Evolutionary conservation across 225 moss, liverwort and hornwort genomes (phyloP), one percentile per base, ranked within the genome.

Genomic region (Thuidium tamariscinum): DNA sequence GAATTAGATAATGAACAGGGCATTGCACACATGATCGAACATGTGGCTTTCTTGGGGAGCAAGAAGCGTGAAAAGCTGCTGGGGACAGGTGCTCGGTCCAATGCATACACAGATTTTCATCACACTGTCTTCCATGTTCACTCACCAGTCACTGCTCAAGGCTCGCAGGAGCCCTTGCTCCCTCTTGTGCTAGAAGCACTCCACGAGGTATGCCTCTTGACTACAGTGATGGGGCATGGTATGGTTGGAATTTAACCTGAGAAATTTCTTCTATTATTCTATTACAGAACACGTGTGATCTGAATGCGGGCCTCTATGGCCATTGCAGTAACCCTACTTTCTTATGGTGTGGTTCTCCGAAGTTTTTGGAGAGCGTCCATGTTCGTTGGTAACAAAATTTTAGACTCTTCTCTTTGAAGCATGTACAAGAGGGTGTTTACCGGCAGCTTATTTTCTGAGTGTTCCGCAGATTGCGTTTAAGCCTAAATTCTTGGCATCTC

Each of bases 21-120:
- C 46, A 99, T 99, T 93, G 99, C 99, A 66, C 99, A 99, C 88
- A 99, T 99, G 99, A 99, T 99, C 88, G 99, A 99, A 81, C 99
- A 99, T 92, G 99, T 99, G 84, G 99, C 99, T 74, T 99, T 99
- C 80, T 92, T 99, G 84, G 99, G 99, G 80, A 99, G 99, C 88
- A 99, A 99, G 88, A 99, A 99, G 93, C 94, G 99, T 67, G 99
- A 99, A 88, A 97, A 97, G 88, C 93, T 99, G 67, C 73, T 99
- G 60, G 99, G 99, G 85, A 99, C 99, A 82, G 99, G 99, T 68
- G 99, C 99, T 77, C 96, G 99, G 44, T 99, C 99, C 69, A 99
- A 99, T 91, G 99, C 99, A 17, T 99, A 99, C 78, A 99, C 99
- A 70, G 99, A 99, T 91, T 99, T 99, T 79, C 99, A 99, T 89